Percentiles rank a stretch among this genome's conserved stretches.
Conservation (phyloP, 345 rosid species). For the Pugionium dolabratum region DNA sequence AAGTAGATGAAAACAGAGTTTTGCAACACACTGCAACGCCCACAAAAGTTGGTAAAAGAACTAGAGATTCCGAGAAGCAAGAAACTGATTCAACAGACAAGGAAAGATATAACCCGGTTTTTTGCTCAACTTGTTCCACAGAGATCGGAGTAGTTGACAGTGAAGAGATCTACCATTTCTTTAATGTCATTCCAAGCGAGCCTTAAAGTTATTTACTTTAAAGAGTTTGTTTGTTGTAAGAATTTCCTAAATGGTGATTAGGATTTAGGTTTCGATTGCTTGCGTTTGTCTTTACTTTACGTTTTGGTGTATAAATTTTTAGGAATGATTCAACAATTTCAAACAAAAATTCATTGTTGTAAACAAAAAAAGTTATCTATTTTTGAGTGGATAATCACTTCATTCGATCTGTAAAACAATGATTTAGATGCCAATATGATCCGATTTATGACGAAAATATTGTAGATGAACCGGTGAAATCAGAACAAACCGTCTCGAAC, state of each 20-base stretch:
- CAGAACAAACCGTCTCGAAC: background rate
- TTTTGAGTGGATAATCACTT: too few species aligned
- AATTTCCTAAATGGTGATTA: background rate
- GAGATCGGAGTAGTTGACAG: slow-evolving; percentile 65
- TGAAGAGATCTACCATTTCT: slow-evolving; percentile 81
- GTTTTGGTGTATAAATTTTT: background rate
- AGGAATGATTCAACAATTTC: background rate
- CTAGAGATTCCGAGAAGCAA: slow-evolving; percentile 41
- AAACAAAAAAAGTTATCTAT: too few species aligned
- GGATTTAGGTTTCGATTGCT: background rate
- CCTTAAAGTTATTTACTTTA: slow-evolving; percentile 32
- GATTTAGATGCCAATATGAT: background rate
- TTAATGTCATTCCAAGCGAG: slow-evolving; percentile 77
- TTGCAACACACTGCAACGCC: slow-evolving; percentile 33
- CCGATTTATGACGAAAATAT: background rate
- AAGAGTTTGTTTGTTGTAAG: background rate
- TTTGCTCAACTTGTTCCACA: slow-evolving; percentile 65
- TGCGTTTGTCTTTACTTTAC: background rate
- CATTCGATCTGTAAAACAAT: too few species aligned
- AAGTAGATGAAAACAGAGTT: slow-evolving; percentile 39
- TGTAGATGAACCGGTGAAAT: slow-evolving; percentile 1
- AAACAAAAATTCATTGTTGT: too few species aligned
- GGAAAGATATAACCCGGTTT: slow-evolving; percentile 47
- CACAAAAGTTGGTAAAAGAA: slow-evolving; percentile 44
- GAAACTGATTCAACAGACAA: slow-evolving; percentile 32